Evolutionary conservation across 495 filamentous ascomycete genomes (phyloP).

Genomic region (Aspergillus steynii): DNA sequence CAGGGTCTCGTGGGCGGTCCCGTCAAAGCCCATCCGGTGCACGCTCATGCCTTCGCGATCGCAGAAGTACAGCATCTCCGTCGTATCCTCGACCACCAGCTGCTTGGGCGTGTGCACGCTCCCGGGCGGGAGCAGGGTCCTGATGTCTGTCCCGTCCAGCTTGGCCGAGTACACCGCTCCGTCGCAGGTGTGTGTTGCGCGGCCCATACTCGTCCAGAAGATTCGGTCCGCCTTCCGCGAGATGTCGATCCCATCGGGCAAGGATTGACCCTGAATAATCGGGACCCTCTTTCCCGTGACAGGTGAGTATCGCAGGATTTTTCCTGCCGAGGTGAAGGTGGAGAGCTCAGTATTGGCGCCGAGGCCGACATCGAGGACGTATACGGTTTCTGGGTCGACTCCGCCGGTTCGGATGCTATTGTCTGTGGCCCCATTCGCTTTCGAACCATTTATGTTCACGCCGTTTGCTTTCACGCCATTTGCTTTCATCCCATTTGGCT

Average conservation of each 20-base stretch:
- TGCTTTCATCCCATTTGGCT: neutral
- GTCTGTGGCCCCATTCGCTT: neutral
- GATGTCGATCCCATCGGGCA: conserved; percentile 53
- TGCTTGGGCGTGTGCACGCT: conserved; percentile 56
- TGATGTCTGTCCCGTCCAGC: conserved; percentile 43
- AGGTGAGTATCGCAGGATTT: conserved; percentile 23
- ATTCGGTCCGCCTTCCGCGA: conserved; percentile 33
- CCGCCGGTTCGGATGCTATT: neutral
- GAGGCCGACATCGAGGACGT: conserved; percentile 32
- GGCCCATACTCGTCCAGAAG: conserved; percentile 59
- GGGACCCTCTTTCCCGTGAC: conserved; percentile 23
- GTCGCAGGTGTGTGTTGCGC: conserved; percentile 32
- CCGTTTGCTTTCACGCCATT: neutral
- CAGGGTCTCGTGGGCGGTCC: conserved; percentile 42
- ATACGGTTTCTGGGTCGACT: conserved; percentile 17
- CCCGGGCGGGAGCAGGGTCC: conserved; percentile 38
- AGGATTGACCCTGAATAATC: conserved; percentile 29
- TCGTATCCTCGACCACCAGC: conserved; percentile 33
- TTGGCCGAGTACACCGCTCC: conserved; percentile 46
- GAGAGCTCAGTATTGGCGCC: conserved; percentile 26
- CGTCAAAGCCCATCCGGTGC: conserved; percentile 46
- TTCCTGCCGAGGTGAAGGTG: conserved; percentile 23
- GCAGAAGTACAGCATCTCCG: conserved; percentile 47
- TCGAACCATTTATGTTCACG: neutral
- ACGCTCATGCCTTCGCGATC: conserved; percentile 57